phyloP scores from a whole-genome alignment of 805 yeast genomes.

The Ogataea pini region DNA sequence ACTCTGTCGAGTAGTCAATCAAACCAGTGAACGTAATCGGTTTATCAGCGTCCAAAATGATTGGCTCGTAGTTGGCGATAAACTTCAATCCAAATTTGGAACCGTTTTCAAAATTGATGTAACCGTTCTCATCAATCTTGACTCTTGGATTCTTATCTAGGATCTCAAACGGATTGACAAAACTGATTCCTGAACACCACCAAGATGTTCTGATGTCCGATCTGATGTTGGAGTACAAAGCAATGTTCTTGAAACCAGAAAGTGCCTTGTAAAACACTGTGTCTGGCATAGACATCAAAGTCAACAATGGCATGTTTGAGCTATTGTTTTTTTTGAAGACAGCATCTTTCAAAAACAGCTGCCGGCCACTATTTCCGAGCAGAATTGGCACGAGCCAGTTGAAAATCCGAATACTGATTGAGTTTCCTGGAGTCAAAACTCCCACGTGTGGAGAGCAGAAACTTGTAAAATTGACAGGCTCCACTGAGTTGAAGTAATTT shows the following conservation, averaged over 20 bases:
- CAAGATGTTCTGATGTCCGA: constrained; percentile 82
- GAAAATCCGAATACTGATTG: constrained; percentile 52
- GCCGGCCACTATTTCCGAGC: constrained; percentile 72
- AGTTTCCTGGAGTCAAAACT: constrained; percentile 57
- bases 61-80: constrained; percentile 54
- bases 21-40: constrained; percentile 39
- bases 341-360: constrained; percentile 63
- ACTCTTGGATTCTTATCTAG: constrained; percentile 35
- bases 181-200: constrained; percentile 77
- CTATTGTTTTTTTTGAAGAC: constrained; percentile 1
- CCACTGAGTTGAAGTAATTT: constrained; percentile 52
- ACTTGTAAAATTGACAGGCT: constrained; percentile 59
- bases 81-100: constrained; percentile 43
- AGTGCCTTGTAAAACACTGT: constrained; percentile 64
- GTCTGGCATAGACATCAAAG: constrained; percentile 62
- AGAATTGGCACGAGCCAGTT: constrained; percentile 64
- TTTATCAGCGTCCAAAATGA: constrained; percentile 52
- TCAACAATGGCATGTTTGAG: constrained; percentile 50
- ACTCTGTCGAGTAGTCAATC: constrained; percentile 15
- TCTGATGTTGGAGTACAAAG: constrained; percentile 72
- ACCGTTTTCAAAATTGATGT: constrained; percentile 41
- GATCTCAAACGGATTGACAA: constrained; percentile 56
- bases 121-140: constrained; percentile 43
- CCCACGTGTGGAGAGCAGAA: constrained; percentile 76
- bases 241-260: constrained; percentile 48